Conservation (phyloP, 179 eudicot species). For the Drosera spatulata region DNA sequence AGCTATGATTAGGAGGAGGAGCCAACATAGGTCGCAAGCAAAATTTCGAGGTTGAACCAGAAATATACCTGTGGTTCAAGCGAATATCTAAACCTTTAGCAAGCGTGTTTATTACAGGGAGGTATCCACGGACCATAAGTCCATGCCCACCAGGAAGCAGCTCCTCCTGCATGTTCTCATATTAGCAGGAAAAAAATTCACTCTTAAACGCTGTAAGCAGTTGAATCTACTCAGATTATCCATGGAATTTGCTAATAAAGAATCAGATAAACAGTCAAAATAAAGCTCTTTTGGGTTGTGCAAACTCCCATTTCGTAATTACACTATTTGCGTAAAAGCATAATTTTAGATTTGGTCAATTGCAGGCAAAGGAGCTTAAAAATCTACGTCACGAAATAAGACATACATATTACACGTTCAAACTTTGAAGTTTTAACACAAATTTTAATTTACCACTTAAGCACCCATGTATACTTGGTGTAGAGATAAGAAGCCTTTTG, state of each 20-base stretch:
- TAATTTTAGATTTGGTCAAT: neutral
- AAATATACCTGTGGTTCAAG: constrained; percentile 58
- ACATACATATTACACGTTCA: no score
- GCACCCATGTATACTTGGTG: no score
- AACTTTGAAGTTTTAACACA: no score
- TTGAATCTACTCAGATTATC: no score
- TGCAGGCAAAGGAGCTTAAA: neutral
- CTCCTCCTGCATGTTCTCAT: constrained; percentile 50
- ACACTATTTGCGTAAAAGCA: no score
- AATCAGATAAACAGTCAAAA: neutral
- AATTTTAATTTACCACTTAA: no score
- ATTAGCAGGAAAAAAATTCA: neutral
- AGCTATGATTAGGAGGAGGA: neutral
- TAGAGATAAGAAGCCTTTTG: no score
- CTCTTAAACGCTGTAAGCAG: neutral
- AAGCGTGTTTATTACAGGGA: constrained; percentile 84
- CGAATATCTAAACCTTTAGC: constrained; percentile 98
- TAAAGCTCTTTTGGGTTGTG: neutral
- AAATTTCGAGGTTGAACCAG: no score
- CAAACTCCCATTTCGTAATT: no score
- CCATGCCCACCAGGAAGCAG: constrained; percentile 99
- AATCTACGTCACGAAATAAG: neutral
- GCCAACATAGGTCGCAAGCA: no score
- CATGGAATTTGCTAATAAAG: no score
- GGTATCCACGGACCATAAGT: constrained; percentile 96